Evolutionary conservation across 768 basidiomycete species (phyloP).

Genomic region (Termitomyces sp.): DNA sequence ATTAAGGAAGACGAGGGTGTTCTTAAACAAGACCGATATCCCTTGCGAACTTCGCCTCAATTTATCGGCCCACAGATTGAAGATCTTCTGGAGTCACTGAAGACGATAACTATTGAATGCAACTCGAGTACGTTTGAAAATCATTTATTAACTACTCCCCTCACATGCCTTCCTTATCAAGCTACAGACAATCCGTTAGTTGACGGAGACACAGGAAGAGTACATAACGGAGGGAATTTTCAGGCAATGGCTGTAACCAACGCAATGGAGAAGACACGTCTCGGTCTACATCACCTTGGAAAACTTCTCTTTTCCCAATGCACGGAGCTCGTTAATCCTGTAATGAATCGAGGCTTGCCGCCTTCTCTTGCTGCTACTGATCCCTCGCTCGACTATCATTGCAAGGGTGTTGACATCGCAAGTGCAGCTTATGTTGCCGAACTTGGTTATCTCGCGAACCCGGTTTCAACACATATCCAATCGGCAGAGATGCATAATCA

Average conservation of each 20-base stretch:
- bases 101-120: conserved; percentile 66
- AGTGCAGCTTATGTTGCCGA: conserved; percentile 78
- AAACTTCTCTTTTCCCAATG: conserved; percentile 64
- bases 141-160: neutral
- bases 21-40: conserved; percentile 77
- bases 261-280: conserved; percentile 83
- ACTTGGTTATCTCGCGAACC: conserved; percentile 79
- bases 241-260: conserved; percentile 84
- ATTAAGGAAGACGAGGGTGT: conserved; percentile 68
- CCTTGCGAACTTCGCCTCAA: conserved; percentile 72
- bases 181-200: conserved; percentile 87
- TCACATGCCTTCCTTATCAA: conserved; percentile 19
- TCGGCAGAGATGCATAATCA: conserved; percentile 93
- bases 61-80: conserved; percentile 85
- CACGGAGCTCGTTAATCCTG: conserved; percentile 68
- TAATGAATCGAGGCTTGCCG: conserved; percentile 79
- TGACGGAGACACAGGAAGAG: conserved; percentile 54
- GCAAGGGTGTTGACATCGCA: conserved; percentile 82
- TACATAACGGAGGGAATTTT: conserved; percentile 88
- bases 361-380: conserved; percentile 76
- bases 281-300: conserved; percentile 64
- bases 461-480: conserved; percentile 80
- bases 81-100: conserved; percentile 62
- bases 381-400: conserved; percentile 76
- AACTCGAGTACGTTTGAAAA: conserved; percentile 61